Base-by-base conservation (phyloP, 352 stramenopile genomes). In the Phytophthora kernoviae region DNA sequence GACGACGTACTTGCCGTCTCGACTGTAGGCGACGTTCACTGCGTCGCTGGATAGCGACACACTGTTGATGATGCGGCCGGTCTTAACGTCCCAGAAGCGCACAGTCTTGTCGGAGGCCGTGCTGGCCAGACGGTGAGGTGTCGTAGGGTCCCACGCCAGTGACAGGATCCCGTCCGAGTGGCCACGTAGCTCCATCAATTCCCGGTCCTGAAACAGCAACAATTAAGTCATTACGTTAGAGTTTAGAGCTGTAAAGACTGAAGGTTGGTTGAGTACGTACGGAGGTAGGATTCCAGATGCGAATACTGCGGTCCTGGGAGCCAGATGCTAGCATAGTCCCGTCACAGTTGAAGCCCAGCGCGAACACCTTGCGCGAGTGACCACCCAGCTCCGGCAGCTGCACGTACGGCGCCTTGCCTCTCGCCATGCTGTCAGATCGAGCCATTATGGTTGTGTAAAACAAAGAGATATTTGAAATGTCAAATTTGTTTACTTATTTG, bases 81-180 rank as follows among this genome's bases (percentile, higher is more conserved):
- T 86, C 71, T 93, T 95, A 62, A 73, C 57, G 68, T 95, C 82
- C 86, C 86, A 95, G 36, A 93, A 77, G 58, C 86, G 86, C 54
- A 95, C 84, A 1, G 82, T 92, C 73, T 93, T 93, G 75, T 95
- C 86, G 22, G 72, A 65, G 17, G 78, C 77, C 1, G 86, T 88
- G 64, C 79, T 93, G 26, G 84, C 84, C 17, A 95, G 53, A 4
- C 78, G 79, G 5, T 81, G 58, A 17, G 79, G 72, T 41, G 63
- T 68, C 47, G 81, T 90, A 17, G 86, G 86, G 40, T 93, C 83
- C 86, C 86, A 95, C 15, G 77, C 74, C 12, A 95, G 55, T 30
- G 85, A 90, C 53, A 82, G 55, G 30, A 95, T 71, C 18, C 82
- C 70, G 52, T 95, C 86, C 10, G 73, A 85, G 73, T 95, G 86